Base-by-base conservation (phyloP, 2,329 filamentous ascomycete genomes). In the Neonectria neomacrospora region DNA sequence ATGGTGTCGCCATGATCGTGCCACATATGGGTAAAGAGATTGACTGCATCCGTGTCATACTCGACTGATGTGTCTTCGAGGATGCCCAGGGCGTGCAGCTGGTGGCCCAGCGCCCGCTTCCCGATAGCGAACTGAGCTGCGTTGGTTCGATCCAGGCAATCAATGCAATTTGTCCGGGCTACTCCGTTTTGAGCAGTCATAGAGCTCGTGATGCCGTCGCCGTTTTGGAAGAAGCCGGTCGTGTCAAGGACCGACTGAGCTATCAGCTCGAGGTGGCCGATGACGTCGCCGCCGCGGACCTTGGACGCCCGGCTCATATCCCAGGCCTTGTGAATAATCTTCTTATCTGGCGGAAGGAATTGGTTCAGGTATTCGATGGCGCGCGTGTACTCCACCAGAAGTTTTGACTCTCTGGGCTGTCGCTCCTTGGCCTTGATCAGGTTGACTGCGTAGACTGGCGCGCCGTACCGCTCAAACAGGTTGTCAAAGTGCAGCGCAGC, bases 291-390 rank as follows among this genome's bases (percentile, higher is more conserved):
- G 61, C 96, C 94, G 37, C 92, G 90, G 71, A 90, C 89, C 79
- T 99, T 99, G 18, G 95, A 93, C 5, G 96, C 95, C 62, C 96
- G 87, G 65, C 94, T 97, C 96, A 99, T 99, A 76, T 99, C 96
- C 89, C 96, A 99, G 3, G 95, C 94, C 72, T 96, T 93, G 77
- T 99, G 95, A 10, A 95, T 88, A 54, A 99, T 97, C 75, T 93
- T 93, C 74, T 94, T 93, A 59, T 90, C 90, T 2, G 85, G 80
- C 0, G 96, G 95, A 2, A 99, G 82, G 62, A 96, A 97, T 75
- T 98, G 95, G 69, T 98, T 99, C 51, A 99, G 88, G 72, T 99
- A 99, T 44, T 90, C 87, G 66, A 98, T 90, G 5, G 94, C 93
- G 69, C 91, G 88, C 4, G 93, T 94, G 75, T 94, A 98, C 76